Conservation (phyloP, 768 basidiomycete species). For the Naganishia onofrii region DNA sequence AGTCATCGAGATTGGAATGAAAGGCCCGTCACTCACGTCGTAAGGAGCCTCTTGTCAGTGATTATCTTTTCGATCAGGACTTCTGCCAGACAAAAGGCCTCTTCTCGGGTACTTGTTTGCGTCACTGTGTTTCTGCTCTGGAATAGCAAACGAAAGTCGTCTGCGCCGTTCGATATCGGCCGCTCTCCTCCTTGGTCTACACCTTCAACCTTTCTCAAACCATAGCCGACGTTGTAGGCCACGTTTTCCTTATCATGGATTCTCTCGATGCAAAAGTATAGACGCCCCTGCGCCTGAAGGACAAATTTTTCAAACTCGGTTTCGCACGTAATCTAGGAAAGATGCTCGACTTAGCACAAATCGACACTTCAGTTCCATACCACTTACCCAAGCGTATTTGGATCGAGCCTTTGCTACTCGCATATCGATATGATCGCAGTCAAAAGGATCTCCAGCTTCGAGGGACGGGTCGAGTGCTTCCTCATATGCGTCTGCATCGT, state of each 20-base stretch:
- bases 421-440: neutral
- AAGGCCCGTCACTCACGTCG: neutral
- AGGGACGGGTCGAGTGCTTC: neutral
- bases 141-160: neutral
- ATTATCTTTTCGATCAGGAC: neutral
- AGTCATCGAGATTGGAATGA: neutral
- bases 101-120: neutral
- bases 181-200: neutral
- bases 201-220: neutral
- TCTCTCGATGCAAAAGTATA: slow-evolving; percentile 2
- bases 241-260: neutral
- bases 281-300: neutral
- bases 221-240: neutral
- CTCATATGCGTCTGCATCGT: neutral
- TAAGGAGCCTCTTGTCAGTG: neutral
- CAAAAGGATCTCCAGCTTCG: slow-evolving; percentile 12
- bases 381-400: slow-evolving; percentile 9
- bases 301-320: neutral
- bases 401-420: neutral
- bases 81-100: neutral
- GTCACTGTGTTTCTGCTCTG: neutral
- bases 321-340: slow-evolving; percentile 2
- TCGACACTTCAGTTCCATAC: no score
- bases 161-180: neutral
- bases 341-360: no score